A percentile compares a stretch with the other conserved stretches of the same genome.
These are phyloP conservation scores for Acephala macrosclerotiorum DNA, from an alignment of 2,329 filamentous ascomycete genomes.

Conservation along the genomic window DNA sequence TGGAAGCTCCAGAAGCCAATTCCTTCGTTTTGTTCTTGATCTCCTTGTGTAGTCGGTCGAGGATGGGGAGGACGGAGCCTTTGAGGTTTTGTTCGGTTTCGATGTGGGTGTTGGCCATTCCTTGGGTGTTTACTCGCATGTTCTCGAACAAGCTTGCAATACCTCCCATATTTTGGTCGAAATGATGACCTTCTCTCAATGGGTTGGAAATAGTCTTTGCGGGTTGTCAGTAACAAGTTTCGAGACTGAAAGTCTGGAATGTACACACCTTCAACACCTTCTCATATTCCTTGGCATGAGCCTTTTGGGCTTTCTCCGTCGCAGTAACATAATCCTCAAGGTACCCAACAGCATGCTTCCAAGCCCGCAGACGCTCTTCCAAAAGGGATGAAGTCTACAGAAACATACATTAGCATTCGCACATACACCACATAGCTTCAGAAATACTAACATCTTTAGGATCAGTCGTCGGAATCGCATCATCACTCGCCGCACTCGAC, in stretches of 20 bases:
- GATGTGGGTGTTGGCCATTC: constrained; percentile 84
- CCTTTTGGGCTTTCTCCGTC: constrained; percentile 85
- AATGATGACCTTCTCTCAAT: constrained; percentile 89
- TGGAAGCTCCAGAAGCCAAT: constrained; percentile 79
- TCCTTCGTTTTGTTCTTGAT: constrained; percentile 98
- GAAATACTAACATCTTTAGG: constrained; percentile 41
- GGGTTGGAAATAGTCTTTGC: constrained; percentile 81
- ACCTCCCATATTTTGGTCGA: constrained; percentile 88
- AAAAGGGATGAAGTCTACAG: constrained; percentile 80
- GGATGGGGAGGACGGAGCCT: constrained; percentile 82
- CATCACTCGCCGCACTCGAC: constrained; percentile 38
- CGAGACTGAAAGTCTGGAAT: too few relatives aligned
- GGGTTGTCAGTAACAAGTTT: background rate
- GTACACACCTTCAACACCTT: constrained; percentile 80
- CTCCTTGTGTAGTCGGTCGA: constrained; percentile 91
- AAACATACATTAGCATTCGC: constrained; percentile 19
- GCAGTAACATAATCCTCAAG: constrained; percentile 88
- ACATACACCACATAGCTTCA: background rate
- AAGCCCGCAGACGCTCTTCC: constrained; percentile 86
- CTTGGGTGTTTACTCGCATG: constrained; percentile 88
- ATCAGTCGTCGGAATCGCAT: constrained; percentile 41
- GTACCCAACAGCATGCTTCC: constrained; percentile 93
- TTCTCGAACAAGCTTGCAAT: constrained; percentile 93
- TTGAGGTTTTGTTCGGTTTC: constrained; percentile 94
- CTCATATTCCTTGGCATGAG: constrained; percentile 93